Conservation (phyloP, 306 rosid species). For the Cucurbita maxima region DNA sequence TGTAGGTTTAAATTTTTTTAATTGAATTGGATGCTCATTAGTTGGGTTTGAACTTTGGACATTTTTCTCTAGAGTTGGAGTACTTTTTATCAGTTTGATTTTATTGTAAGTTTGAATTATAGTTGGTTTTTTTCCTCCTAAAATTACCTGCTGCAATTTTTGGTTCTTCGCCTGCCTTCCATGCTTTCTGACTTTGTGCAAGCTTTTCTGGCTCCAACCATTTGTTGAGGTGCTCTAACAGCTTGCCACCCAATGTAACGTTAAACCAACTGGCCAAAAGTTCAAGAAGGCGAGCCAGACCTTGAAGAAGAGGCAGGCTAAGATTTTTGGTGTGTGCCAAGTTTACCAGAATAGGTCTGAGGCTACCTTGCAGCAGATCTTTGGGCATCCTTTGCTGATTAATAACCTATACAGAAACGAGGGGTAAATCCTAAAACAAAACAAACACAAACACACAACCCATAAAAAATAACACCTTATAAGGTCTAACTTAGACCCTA, state of each 20-base stretch:
- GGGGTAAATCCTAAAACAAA: constrained; percentile 8
- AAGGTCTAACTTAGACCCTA: too few species aligned
- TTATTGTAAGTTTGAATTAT: background rate
- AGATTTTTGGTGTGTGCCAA: constrained; percentile 93
- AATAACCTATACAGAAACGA: constrained; percentile 44
- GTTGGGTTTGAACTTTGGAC: background rate
- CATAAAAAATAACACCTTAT: background rate
- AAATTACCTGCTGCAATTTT: constrained; percentile 91
- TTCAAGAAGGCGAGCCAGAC: constrained; percentile 94
- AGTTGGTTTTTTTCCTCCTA: background rate
- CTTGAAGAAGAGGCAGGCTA: constrained; percentile 97
- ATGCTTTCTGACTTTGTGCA: constrained; percentile 82
- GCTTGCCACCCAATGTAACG: constrained; percentile 87
- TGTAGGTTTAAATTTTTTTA: background rate
- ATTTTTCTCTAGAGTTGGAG: background rate
- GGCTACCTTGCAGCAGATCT: constrained; percentile 94
- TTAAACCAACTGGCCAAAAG: constrained; percentile 95
- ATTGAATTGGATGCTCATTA: background rate
- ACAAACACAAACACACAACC: background rate
- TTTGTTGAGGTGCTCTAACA: constrained; percentile 89
- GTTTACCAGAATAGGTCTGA: constrained; percentile 91
- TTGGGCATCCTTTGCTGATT: constrained; percentile 94
- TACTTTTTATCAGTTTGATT: background rate
- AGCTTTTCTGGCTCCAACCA: constrained; percentile 99
- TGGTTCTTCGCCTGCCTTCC: constrained; percentile 99